A percentile compares a stretch with the other conserved stretches of the same genome.
These are phyloP conservation scores for Blastocystis sp. DNA, from an alignment of 352 stramenopile genomes.

Conservation along the genomic window DNA sequence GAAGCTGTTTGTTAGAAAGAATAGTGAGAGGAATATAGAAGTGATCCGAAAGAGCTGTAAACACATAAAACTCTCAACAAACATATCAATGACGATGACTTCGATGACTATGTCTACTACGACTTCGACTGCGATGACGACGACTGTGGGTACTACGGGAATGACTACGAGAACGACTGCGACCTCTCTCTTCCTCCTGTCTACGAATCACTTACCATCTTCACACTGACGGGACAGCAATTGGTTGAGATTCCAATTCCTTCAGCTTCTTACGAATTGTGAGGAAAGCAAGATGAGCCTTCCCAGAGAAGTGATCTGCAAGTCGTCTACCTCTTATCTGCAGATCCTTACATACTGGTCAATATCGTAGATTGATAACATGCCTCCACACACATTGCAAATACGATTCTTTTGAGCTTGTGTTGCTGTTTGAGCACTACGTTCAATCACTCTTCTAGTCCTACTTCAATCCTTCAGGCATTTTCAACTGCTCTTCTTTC, in stretches of 20 bases:
- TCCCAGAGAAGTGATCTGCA: constrained; percentile 52
- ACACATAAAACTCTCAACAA: background rate
- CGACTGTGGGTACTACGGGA: background rate
- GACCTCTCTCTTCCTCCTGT: background rate
- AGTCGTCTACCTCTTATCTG: constrained; percentile 1
- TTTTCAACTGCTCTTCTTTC: constrained; percentile 32
- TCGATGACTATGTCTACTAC: constrained; percentile 14
- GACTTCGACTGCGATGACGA: background rate
- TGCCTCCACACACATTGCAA: constrained; percentile 58
- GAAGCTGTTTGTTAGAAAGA: background rate
- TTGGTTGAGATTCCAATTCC: background rate
- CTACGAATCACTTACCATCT: background rate
- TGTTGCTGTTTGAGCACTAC: constrained; percentile 36
- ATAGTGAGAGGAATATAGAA: background rate
- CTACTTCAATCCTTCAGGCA: constrained; percentile 16
- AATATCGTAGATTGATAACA: constrained; percentile 55
- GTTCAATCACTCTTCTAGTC: background rate
- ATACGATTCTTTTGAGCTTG: constrained; percentile 50
- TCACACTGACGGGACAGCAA: background rate
- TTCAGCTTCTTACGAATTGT: constrained; percentile 61
- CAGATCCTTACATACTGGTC: background rate
- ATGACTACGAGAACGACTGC: background rate
- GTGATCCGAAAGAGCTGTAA: too few relatives aligned
- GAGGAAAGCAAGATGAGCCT: constrained; percentile 50
- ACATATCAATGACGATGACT: constrained; percentile 20